phyloP scores from a whole-genome alignment of 2,329 filamentous ascomycete species.

The Basipetospora sp. region DNA sequence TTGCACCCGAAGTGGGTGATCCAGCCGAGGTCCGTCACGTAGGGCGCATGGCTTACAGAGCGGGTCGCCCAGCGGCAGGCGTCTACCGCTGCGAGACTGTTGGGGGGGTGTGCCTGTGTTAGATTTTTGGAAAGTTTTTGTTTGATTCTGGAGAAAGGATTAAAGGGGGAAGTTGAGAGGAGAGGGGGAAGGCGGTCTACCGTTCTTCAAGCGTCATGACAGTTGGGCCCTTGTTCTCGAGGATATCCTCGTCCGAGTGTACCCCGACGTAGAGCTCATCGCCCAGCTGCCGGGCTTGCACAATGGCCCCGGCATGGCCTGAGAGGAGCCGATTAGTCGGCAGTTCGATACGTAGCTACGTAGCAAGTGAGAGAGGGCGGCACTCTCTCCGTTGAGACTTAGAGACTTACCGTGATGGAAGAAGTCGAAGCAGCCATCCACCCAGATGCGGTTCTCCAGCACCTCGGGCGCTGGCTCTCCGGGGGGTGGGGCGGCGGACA shows the following conservation, averaged over 20 bases:
- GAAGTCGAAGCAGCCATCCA: slow-evolving; percentile 98
- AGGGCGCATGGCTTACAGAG: slow-evolving; percentile 73
- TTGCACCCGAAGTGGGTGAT: slow-evolving; percentile 90
- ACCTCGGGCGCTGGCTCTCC: slow-evolving; percentile 39
- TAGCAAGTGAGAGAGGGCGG: no score
- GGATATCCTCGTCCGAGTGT: slow-evolving; percentile 87
- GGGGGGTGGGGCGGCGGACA: slow-evolving; percentile 15
- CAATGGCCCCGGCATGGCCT: slow-evolving; percentile 93
- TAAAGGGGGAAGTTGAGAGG: no score
- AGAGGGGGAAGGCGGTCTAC: slow-evolving; percentile 22
- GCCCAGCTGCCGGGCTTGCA: slow-evolving; percentile 85
- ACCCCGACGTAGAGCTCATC: slow-evolving; percentile 80
- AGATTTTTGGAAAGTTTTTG: no score
- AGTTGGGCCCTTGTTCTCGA: slow-evolving; percentile 93
- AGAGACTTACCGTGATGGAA: slow-evolving; percentile 68
- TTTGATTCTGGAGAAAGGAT: no score
- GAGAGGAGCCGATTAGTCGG: no score
- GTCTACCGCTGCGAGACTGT: slow-evolving; percentile 71
- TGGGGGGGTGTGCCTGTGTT: not conserved
- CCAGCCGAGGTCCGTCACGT: slow-evolving; percentile 87
- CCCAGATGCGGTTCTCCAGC: slow-evolving; percentile 71
- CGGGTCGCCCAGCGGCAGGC: slow-evolving; percentile 89
- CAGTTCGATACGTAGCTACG: no score
- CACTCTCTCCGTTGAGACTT: no score
- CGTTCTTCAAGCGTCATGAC: slow-evolving; percentile 91